phyloP scores from a whole-genome alignment of 139 green algal species.

The Pycnococcus provasolii region DNA sequence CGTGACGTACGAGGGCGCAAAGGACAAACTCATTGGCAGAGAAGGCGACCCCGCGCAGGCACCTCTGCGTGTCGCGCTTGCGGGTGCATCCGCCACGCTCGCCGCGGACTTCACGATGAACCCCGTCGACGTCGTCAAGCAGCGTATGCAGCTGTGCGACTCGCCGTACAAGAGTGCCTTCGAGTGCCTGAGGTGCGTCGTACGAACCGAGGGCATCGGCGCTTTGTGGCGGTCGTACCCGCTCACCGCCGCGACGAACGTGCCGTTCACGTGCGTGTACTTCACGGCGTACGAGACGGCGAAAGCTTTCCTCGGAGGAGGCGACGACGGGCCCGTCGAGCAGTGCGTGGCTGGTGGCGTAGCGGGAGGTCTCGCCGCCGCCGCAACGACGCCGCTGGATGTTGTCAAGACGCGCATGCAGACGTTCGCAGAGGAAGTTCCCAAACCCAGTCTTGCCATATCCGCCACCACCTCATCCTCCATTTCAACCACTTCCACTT shows the following conservation, averaged over 20 bases:
- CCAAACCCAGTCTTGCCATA: not conserved
- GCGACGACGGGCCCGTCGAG: slow-evolving; percentile 19
- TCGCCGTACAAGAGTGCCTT: slow-evolving; percentile 47
- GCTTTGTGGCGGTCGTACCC: slow-evolving; percentile 82
- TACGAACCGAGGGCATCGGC: slow-evolving; percentile 53
- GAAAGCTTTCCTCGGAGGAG: slow-evolving; percentile 41
- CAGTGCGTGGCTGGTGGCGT: slow-evolving; percentile 45
- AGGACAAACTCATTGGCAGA: slow-evolving; percentile 40
- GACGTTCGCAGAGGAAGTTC: slow-evolving; percentile 5
- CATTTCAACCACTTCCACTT: too few relatives aligned
- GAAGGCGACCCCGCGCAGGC: slow-evolving; percentile 37
- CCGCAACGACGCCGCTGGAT: slow-evolving; percentile 73
- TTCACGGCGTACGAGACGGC: slow-evolving; percentile 80
- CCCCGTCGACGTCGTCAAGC: slow-evolving; percentile 59
- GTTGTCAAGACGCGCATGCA: slow-evolving; percentile 86
- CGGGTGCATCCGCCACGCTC: slow-evolving; percentile 68
- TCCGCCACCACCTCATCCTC: not conserved
- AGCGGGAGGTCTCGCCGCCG: slow-evolving; percentile 58
- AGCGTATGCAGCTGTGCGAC: slow-evolving; percentile 71
- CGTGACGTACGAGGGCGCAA: slow-evolving; percentile 76
- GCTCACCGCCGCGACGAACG: slow-evolving; percentile 89
- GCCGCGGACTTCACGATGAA: slow-evolving; percentile 57
- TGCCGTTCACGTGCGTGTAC: slow-evolving; percentile 87
- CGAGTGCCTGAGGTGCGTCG: slow-evolving; percentile 52
- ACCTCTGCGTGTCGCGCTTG: slow-evolving; percentile 1